These are phyloP conservation scores for Penicillium riverlandense DNA, from an alignment of 495 filamentous ascomycete species.

Conservation along the genomic window DNA sequence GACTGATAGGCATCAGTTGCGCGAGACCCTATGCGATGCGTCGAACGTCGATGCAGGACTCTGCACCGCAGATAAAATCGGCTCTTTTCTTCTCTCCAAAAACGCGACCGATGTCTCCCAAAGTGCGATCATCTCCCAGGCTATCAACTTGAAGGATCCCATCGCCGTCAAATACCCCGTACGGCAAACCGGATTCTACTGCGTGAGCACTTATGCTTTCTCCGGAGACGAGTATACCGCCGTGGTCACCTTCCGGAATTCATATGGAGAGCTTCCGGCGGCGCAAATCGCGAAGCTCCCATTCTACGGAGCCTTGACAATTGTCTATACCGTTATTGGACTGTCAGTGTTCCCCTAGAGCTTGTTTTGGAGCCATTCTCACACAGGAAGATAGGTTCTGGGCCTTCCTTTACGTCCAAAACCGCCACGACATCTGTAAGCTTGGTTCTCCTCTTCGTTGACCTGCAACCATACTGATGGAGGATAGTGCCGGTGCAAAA, in stretches of 20 bases:
- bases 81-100: slow-evolving; percentile 74
- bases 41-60: slow-evolving; percentile 54
- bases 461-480: slow-evolving; percentile 22
- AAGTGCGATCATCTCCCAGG: slow-evolving; percentile 66
- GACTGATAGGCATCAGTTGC: slow-evolving; percentile 32
- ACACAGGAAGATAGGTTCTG: slow-evolving; percentile 55
- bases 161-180: slow-evolving; percentile 71
- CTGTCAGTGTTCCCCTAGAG: slow-evolving; percentile 40
- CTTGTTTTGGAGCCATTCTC: slow-evolving; percentile 7
- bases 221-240: slow-evolving; percentile 59
- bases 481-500: slow-evolving; percentile 87
- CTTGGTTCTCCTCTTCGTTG: not conserved
- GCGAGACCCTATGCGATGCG: slow-evolving; percentile 70
- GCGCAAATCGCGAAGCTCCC: slow-evolving; percentile 95
- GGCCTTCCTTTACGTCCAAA: slow-evolving; percentile 93
- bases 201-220: slow-evolving; percentile 70
- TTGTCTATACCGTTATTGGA: slow-evolving; percentile 84
- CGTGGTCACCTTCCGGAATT: slow-evolving; percentile 86
- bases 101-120: slow-evolving; percentile 63
- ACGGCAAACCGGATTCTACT: slow-evolving; percentile 91
- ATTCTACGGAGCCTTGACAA: slow-evolving; percentile 92
- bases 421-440: slow-evolving; percentile 84
- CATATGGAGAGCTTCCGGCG: slow-evolving; percentile 91
- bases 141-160: slow-evolving; percentile 74
- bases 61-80: slow-evolving; percentile 68